Conservation (phyloP, 176 grass and related monocot species). For the Oropetium thomaeum region DNA sequence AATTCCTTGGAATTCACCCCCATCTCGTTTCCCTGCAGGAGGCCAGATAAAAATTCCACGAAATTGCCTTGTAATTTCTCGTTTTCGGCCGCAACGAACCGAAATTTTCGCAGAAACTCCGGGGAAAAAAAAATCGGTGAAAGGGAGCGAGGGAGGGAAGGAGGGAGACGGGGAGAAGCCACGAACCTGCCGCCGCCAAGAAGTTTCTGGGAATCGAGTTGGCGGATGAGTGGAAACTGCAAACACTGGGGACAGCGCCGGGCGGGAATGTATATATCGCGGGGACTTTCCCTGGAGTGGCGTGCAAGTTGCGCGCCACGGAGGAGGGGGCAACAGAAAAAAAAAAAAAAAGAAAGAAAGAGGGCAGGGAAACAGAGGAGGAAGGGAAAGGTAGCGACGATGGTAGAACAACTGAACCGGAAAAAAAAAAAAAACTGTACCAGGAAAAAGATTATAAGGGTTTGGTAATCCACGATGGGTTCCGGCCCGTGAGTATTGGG, state of each 20-base stretch:
- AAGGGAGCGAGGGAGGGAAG: neutral
- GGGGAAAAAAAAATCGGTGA: neutral
- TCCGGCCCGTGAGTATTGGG: neutral
- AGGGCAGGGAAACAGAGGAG: slow-evolving; percentile 8
- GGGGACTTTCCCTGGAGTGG: slow-evolving; percentile 37
- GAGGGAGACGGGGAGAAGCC: neutral
- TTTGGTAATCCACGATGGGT: neutral
- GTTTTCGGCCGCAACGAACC: neutral
- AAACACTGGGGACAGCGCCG: neutral
- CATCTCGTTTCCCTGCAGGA: neutral
- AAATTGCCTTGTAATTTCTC: neutral
- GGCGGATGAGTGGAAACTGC: slow-evolving; percentile 17
- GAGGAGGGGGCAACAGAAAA: neutral
- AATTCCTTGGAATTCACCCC: neutral
- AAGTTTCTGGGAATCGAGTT: slow-evolving; percentile 19
- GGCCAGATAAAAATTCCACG: neutral
- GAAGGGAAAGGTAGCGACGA: neutral
- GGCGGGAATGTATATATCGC: neutral
- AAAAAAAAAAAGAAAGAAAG: slow-evolving; percentile 9
- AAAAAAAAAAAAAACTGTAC: too few relatives aligned
- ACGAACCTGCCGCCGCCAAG: slow-evolving; percentile 28
- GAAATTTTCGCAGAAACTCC: slow-evolving; percentile 4
- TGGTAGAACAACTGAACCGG: neutral
- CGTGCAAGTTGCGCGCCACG: slow-evolving; percentile 28
- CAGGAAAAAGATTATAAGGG: neutral